Percentiles rank a stretch among this genome's conserved stretches.
Evolutionary conservation across 2,329 filamentous ascomycete genomes (phyloP).

Genomic region (Teratosphaeria pseudoeucalypti): DNA sequence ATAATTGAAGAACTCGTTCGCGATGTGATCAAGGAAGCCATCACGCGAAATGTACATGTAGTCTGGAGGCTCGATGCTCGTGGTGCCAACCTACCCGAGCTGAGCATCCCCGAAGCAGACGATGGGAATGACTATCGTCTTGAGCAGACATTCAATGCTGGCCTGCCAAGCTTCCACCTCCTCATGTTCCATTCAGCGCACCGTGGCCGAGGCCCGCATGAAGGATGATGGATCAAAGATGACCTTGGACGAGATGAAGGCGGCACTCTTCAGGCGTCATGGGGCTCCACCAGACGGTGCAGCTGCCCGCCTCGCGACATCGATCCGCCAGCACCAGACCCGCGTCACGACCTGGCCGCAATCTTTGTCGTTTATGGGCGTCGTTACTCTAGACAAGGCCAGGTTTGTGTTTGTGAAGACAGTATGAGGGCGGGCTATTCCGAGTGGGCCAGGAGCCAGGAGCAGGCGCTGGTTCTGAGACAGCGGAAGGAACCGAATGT

Average conservation of each 20-base stretch:
- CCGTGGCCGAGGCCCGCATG: constrained; percentile 4
- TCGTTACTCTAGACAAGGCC: constrained; percentile 2
- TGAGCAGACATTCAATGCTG: constrained; percentile 11
- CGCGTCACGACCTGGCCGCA: constrained; percentile 6
- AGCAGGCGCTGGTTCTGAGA: constrained; percentile 10
- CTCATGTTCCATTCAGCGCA: constrained; percentile 14
- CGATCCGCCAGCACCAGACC: constrained; percentile 10
- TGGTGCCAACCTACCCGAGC: constrained; percentile 9
- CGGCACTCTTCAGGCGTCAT: constrained; percentile 12
- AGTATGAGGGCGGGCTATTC: constrained; percentile 12
- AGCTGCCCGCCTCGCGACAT: constrained; percentile 8
- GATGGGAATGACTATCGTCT: constrained; percentile 11
- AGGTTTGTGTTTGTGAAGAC: constrained; percentile 11
- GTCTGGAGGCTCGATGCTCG: constrained; percentile 15
- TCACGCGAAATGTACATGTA: constrained; percentile 17
- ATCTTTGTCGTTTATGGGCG: constrained; percentile 10
- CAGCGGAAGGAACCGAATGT: constrained; percentile 9
- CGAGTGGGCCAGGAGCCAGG: constrained; percentile 10
- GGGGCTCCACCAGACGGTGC: constrained; percentile 12
- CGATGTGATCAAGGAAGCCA: constrained; percentile 11
- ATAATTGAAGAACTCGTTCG: constrained; percentile 9
- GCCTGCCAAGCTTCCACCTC: constrained; percentile 11
- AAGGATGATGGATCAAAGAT: background rate
- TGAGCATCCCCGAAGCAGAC: constrained; percentile 14
- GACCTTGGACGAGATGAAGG: constrained; percentile 6